phyloP scores from a whole-genome alignment of 2,329 filamentous ascomycete genomes.

The Alternaria sp. region DNA sequence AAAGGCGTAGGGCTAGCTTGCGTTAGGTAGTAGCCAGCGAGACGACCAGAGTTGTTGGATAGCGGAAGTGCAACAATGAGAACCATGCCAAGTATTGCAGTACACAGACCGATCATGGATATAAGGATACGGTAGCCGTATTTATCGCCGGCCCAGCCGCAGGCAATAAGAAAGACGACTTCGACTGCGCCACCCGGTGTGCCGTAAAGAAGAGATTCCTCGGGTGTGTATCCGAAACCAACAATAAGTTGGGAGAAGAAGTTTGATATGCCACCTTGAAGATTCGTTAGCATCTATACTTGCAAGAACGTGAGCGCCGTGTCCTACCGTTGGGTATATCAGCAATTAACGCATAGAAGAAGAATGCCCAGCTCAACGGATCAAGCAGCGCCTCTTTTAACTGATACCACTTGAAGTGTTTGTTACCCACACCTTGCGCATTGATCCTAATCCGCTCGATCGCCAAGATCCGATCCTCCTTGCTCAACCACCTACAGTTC shows the following conservation, averaged over 20 bases:
- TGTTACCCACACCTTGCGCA: slow-evolving; percentile 76
- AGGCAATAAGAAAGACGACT: slow-evolving; percentile 64
- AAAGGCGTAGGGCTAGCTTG: slow-evolving; percentile 68
- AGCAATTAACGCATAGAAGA: slow-evolving; percentile 64
- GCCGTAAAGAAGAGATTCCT: slow-evolving; percentile 70
- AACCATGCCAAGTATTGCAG: slow-evolving; percentile 67
- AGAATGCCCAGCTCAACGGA: slow-evolving; percentile 68
- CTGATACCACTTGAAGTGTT: slow-evolving; percentile 73
- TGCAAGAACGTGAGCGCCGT: too few species aligned
- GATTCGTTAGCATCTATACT: neutral
- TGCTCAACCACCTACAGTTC: slow-evolving; percentile 68
- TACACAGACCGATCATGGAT: slow-evolving; percentile 60
- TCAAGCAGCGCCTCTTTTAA: slow-evolving; percentile 66
- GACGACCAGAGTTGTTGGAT: slow-evolving; percentile 64
- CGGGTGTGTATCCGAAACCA: slow-evolving; percentile 69
- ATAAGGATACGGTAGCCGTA: slow-evolving; percentile 66
- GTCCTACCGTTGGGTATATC: slow-evolving; percentile 64
- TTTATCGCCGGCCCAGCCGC: slow-evolving; percentile 65
- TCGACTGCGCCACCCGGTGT: slow-evolving; percentile 72
- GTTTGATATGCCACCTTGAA: slow-evolving; percentile 62
- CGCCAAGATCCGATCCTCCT: slow-evolving; percentile 72
- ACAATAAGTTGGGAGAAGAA: slow-evolving; percentile 69
- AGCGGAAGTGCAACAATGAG: slow-evolving; percentile 70
- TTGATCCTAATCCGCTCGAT: slow-evolving; percentile 77
- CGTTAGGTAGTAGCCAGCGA: slow-evolving; percentile 72